Conservation (phyloP, 495 filamentous ascomycete species). For the Pyrenula aspistea region DNA sequence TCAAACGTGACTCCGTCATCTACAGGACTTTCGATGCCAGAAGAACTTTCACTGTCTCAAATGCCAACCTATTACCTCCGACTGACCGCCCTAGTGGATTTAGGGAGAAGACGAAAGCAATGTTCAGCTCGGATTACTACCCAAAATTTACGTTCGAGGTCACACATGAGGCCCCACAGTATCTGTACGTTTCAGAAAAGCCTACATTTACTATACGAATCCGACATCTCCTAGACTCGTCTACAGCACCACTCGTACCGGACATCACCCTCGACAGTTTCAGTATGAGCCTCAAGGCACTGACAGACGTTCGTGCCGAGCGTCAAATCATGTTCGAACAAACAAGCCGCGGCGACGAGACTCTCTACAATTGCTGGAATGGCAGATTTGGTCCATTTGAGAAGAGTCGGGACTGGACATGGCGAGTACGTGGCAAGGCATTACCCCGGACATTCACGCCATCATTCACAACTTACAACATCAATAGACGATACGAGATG, state of each 20-base stretch:
- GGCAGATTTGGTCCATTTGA: neutral
- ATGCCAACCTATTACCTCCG: neutral
- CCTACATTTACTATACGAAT: neutral
- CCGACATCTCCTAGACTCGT: neutral
- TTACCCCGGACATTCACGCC: neutral
- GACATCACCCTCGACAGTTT: neutral
- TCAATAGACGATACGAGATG: neutral
- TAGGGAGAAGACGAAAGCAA: neutral
- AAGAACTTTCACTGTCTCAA: neutral
- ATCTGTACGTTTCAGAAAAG: neutral
- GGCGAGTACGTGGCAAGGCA: neutral
- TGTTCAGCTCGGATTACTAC: neutral
- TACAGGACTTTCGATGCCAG: neutral
- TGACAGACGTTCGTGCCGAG: neutral
- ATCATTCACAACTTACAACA: neutral
- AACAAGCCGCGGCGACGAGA: neutral
- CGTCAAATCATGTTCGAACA: neutral
- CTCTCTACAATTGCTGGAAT: neutral
- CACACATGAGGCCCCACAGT: neutral
- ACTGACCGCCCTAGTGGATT: neutral
- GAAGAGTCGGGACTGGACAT: neutral
- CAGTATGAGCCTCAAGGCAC: neutral
- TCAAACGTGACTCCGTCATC: neutral
- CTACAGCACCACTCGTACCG: neutral
- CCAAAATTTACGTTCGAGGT: neutral